phyloP scores from a whole-genome alignment of 345 rosid species.

The Melaleuca quinquenervia region DNA sequence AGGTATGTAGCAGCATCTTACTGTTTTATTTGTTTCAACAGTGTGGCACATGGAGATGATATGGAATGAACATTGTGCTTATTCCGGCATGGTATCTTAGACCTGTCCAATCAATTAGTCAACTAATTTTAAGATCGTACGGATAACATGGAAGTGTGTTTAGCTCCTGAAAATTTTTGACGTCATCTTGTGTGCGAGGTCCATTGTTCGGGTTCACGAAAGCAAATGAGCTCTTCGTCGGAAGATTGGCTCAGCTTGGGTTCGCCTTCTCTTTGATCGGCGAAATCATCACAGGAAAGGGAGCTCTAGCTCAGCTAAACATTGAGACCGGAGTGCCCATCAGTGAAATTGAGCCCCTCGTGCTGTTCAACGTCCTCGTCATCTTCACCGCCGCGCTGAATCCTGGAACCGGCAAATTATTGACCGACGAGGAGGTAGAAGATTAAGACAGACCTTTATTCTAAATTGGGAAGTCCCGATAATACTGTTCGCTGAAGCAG shows the following conservation, averaged over 20 bases:
- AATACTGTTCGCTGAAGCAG: not conserved
- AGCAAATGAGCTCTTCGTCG: constrained; percentile 85
- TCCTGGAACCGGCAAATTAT: constrained; percentile 86
- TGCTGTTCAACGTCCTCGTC: constrained; percentile 77
- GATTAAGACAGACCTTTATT: not conserved
- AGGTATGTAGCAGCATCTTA: constrained; percentile 24
- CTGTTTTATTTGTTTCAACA: not conserved
- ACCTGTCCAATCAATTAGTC: not conserved
- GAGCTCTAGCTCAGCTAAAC: constrained; percentile 95
- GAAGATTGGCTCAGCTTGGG: constrained; percentile 92
- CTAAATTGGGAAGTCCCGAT: not conserved
- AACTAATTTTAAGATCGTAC: not conserved
- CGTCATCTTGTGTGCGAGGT: constrained; percentile 26
- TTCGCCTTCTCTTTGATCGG: constrained; percentile 92
- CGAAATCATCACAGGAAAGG: constrained; percentile 87
- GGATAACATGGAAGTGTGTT: not conserved
- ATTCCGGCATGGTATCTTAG: not conserved
- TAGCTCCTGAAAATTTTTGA: not conserved
- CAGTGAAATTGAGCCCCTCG: constrained; percentile 82
- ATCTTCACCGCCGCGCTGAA: constrained; percentile 89
- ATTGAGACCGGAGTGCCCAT: constrained; percentile 92
- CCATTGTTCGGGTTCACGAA: constrained; percentile 93
- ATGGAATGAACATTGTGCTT: not conserved
- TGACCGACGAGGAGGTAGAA: constrained; percentile 60
- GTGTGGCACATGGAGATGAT: not conserved